Evolutionary conservation across 2,329 filamentous ascomycete genomes (phyloP), one percentile per base, ranked within the genome.

Genomic region (Penicillium sp.): DNA sequence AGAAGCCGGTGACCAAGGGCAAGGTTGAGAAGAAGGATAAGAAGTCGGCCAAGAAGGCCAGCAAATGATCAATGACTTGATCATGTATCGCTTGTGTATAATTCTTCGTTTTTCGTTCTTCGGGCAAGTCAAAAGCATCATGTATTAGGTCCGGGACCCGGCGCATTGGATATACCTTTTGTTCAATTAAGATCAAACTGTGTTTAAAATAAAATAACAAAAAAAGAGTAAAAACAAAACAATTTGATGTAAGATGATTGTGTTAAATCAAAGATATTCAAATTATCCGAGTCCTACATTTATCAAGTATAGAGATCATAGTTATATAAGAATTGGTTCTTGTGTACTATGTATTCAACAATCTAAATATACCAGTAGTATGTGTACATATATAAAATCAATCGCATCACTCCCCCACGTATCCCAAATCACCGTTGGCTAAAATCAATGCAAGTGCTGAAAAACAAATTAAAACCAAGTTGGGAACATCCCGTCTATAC

Each of bases 151-250:
- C 54, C 54, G 61, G 64, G 60, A 60, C 58, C 61, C 56, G 65
- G 65, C 65, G 65, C 60, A 64, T 61, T 64, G 64, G 62, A 66
- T 60, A 67, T 67, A 67, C 65, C 65, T 65, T 60, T 65, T 59
- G 59, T 65, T 63, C 50, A 63, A 60, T 60, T 54, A 52, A 57
- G 50, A 47, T 54, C 50, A 54, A 57, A 54, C 50, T 59, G 50
- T 64, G 53, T 59, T 40, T 55, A 51, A 60, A 61, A 50, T 54
- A 48, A 35, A 27, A 51, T 46, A 7, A 23, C 12, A 51, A 23
- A n/a, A 19, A 12, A 19, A 53, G 12, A 10, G 35, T 33, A 17
- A 13, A 38, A 50, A 33, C 9, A 37, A 37, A 21, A 2, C 17
- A 50, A 35, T 35, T 25, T 35, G 17, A 49, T 48, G 33, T 54